Percentiles rank a stretch among this genome's conserved stretches.
These are phyloP conservation scores for Cercospora nicotianae DNA, from an alignment of 2,329 filamentous ascomycete genomes.

Conservation along the genomic window DNA sequence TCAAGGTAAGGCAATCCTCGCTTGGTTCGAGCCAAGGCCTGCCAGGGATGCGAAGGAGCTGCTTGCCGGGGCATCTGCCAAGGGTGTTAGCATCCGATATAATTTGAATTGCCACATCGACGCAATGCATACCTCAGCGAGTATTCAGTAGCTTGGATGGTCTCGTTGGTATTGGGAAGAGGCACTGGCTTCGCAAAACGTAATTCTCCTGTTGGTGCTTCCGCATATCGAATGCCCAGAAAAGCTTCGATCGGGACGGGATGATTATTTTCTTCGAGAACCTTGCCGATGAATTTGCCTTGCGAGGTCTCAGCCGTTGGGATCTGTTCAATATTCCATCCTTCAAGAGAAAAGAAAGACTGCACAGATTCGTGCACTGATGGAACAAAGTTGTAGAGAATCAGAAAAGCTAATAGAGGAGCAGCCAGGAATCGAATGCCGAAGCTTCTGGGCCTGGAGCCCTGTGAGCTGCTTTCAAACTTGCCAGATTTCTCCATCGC, in stretches of 20 bases:
- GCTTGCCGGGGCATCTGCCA: slow-evolving; percentile 34
- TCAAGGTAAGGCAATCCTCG: slow-evolving; percentile 62
- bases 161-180: slow-evolving; percentile 39
- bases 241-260: slow-evolving; percentile 36
- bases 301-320: slow-evolving; percentile 24
- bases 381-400: slow-evolving; percentile 27
- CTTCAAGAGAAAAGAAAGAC: slow-evolving; percentile 23
- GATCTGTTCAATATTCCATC: slow-evolving; percentile 21
- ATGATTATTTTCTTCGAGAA: slow-evolving; percentile 25
- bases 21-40: slow-evolving; percentile 27
- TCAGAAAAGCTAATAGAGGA: slow-evolving; percentile 25
- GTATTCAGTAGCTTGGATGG: slow-evolving; percentile 38
- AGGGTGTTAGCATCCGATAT: slow-evolving; percentile 30
- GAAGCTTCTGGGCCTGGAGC: neutral
- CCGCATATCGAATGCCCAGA: slow-evolving; percentile 45
- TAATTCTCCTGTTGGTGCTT: slow-evolving; percentile 51
- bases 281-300: slow-evolving; percentile 28
- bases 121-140: slow-evolving; percentile 21
- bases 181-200: slow-evolving; percentile 55
- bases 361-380: slow-evolving; percentile 24
- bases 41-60: slow-evolving; percentile 28
- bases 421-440: slow-evolving; percentile 19
- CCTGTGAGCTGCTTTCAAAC: neutral
- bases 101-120: neutral
- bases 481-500: slow-evolving; percentile 13